phyloP scores from a whole-genome alignment of 2,329 filamentous ascomycete species.

The Neophaeococcomyces mojaviensis region DNA sequence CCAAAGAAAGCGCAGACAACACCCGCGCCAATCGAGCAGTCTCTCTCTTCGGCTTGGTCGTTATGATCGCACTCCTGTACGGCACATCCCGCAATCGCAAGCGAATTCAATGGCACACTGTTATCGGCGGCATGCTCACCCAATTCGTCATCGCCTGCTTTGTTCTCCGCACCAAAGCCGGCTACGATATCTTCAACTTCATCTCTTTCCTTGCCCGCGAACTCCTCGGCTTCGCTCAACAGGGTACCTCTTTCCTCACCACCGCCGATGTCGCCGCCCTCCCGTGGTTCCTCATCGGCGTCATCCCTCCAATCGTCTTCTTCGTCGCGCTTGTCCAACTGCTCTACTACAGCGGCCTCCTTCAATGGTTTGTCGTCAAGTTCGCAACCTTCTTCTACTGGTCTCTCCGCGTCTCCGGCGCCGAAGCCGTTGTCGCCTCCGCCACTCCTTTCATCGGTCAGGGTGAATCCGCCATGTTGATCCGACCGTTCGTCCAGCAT shows the following conservation, averaged over 20 bases:
- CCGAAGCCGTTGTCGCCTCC: slow-evolving; percentile 87
- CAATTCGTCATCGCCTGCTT: slow-evolving; percentile 88
- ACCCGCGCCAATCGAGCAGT: slow-evolving; percentile 72
- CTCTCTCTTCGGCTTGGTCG: slow-evolving; percentile 67
- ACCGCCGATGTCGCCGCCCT: slow-evolving; percentile 36
- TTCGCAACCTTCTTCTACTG: slow-evolving; percentile 90
- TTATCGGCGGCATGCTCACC: slow-evolving; percentile 79
- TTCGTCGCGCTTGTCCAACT: slow-evolving; percentile 90
- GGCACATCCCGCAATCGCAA: slow-evolving; percentile 63
- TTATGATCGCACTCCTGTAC: slow-evolving; percentile 64
- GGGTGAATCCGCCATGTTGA: slow-evolving; percentile 88
- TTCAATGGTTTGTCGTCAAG: slow-evolving; percentile 87
- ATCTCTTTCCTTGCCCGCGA: slow-evolving; percentile 66
- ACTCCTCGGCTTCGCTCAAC: slow-evolving; percentile 65
- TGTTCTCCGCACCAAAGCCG: slow-evolving; percentile 70
- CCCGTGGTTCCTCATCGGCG: slow-evolving; percentile 65
- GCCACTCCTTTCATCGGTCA: slow-evolving; percentile 92
- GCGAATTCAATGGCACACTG: slow-evolving; percentile 59
- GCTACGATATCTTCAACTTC: slow-evolving; percentile 88
- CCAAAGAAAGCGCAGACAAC: slow-evolving; percentile 65
- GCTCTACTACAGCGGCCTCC: slow-evolving; percentile 67
- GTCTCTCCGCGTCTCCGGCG: slow-evolving; percentile 76
- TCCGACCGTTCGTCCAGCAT: slow-evolving; percentile 76
- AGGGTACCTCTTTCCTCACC: slow-evolving; percentile 69
- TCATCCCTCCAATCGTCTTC: slow-evolving; percentile 91